phyloP scores from a whole-genome alignment of 495 filamentous ascomycete species.

The Neurospora sp. region DNA sequence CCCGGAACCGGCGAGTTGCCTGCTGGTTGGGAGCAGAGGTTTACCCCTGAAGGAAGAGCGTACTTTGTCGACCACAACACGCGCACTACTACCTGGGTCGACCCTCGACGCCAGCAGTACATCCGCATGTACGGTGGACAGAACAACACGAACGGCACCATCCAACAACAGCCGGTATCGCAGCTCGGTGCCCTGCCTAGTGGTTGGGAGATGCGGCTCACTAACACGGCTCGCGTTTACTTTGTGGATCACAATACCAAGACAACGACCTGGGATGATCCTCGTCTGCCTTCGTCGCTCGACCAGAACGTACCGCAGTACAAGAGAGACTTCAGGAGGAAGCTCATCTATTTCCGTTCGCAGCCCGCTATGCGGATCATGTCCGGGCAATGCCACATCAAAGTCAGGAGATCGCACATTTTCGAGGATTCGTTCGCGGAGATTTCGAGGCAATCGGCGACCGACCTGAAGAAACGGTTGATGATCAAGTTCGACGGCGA shows the following conservation, averaged over 20 bases:
- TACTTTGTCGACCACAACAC: conserved; percentile 99
- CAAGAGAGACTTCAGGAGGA: conserved; percentile 96
- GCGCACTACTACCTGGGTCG: conserved; percentile 98
- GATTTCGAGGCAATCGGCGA: conserved; percentile 94
- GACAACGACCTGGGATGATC: conserved; percentile 99
- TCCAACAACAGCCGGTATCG: conserved; percentile 95
- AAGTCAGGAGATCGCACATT: conserved; percentile 91
- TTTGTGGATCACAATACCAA: conserved; percentile 99
- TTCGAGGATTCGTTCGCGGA: conserved; percentile 98
- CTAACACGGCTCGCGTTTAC: conserved; percentile 94
- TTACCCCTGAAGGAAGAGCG: conserved; percentile 84
- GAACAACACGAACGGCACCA: conserved; percentile 69
- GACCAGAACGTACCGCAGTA: conserved; percentile 99
- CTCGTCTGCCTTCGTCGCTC: conserved; percentile 84
- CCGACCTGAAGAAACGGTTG: conserved; percentile 90
- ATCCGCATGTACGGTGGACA: conserved; percentile 92
- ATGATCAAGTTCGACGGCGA: conserved; percentile 99
- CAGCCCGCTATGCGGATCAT: conserved; percentile 93
- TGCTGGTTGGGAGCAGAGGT: conserved; percentile 90
- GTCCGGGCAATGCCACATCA: conserved; percentile 95
- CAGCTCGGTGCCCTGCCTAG: conserved; percentile 94
- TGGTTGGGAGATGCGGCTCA: conserved; percentile 99
- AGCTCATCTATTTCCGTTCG: conserved; percentile 98
- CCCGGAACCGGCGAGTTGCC: conserved; percentile 93
- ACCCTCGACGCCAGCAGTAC: conserved; percentile 94